Evolutionary conservation across 2,329 filamentous ascomycete genomes (phyloP), one percentile per base, ranked within the genome.

Genomic region (Ramichloridium luteum): DNA sequence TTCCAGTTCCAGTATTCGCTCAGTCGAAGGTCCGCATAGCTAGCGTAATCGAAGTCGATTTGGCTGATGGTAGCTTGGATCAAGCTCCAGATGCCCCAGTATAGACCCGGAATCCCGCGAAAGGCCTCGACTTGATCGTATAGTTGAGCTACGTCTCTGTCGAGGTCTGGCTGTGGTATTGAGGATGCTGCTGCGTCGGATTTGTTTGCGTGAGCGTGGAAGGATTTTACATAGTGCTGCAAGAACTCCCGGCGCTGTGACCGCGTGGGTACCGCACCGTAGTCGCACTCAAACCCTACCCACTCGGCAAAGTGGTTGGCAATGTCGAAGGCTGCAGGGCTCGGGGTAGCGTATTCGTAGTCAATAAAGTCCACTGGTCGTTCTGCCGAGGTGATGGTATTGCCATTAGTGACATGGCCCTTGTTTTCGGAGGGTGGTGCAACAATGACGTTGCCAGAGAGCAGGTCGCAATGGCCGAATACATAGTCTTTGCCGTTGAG

Each of bases 251-350:
- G 71, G 16, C 90, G 78, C 47, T 88, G 75, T 13, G 74, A 64
- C 40, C 70, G 71, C 1, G 82, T 90, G 4, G 90, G 90, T 35
- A 96, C 69, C 45, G 79, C 77, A 48, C 62, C 73, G 61, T 81
- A 86, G 58, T 96, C 85, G 65, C 90, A 98, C 48, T 93, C 84
- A 51, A 94, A 94, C 35, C 90, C 90, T 38, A 80, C 86, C 88
- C 90, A 98, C 61, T 98, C 90, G 28, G 90, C 85, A 54, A 98
- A 93, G 65, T 98, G 90, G 61, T 98, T 98, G 30, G 88, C 80
- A 46, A 98, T 77, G 56, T 98, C 90, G 59, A 98, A 98, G 2
- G 88, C 86, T 3, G 86, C 85, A 2, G 88, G 88, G 1, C 86
- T 88, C 2, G 90, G 86, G 4, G 84, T 90, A 10, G 86, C 85